Conservation (phyloP, 2,329 filamentous ascomycete species). For the Neopestalotiopsis rosae region DNA sequence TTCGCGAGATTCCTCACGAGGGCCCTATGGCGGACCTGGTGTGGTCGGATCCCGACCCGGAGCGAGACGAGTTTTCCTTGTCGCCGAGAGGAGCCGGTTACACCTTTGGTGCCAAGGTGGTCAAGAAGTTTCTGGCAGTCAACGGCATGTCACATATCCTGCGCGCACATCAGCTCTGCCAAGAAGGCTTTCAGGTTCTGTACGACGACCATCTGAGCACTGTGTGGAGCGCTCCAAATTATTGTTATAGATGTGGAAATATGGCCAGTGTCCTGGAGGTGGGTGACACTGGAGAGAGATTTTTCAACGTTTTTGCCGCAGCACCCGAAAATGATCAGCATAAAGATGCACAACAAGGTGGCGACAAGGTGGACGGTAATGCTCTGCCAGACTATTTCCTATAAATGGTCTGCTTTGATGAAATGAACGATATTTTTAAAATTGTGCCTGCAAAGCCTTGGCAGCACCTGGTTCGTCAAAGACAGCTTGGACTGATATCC, state of each 20-base stretch:
- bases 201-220: slow-evolving; percentile 95
- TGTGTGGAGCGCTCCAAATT: slow-evolving; percentile 97
- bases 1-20: slow-evolving; percentile 97
- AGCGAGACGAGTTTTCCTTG: slow-evolving; percentile 94
- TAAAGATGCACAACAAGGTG: slow-evolving; percentile 80
- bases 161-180: slow-evolving; percentile 96
- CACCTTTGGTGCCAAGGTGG: slow-evolving; percentile 96
- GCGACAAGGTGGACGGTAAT: slow-evolving; percentile 72
- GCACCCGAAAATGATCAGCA: slow-evolving; percentile 94
- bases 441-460: neutral
- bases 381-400: slow-evolving; percentile 76
- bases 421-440: neutral
- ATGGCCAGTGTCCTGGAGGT: slow-evolving; percentile 97
- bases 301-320: slow-evolving; percentile 97
- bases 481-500: neutral
- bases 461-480: neutral
- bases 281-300: slow-evolving; percentile 88
- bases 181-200: slow-evolving; percentile 96
- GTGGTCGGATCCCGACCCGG: slow-evolving; percentile 98
- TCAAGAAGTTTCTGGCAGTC: slow-evolving; percentile 96
- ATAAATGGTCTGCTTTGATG: slow-evolving; percentile 39
- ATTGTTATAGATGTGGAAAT: slow-evolving; percentile 95
- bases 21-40: slow-evolving; percentile 99
- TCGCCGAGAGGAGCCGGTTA: slow-evolving; percentile 94
- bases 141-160: slow-evolving; percentile 98